phyloP scores from a whole-genome alignment of 768 basidiomycete species.

The Sporobolomyces roseus region DNA sequence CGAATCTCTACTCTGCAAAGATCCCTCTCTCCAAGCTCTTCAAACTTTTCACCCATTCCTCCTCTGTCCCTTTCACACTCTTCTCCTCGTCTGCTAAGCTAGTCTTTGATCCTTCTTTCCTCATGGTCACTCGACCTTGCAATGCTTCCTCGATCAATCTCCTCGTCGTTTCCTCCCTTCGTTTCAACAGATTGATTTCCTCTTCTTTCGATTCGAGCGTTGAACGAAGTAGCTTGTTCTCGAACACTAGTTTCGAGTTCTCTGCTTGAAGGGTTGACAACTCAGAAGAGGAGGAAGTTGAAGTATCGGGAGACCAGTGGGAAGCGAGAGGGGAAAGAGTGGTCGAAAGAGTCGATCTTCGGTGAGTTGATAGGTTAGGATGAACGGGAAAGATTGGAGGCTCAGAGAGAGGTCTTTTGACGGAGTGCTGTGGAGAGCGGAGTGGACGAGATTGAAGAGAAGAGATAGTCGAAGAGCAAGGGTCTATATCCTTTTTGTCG shows the following conservation, averaged over 20 bases:
- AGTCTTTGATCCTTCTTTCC: not conserved
- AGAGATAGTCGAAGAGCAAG: constrained; percentile 3
- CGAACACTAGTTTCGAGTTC: not conserved
- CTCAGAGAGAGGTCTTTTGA: too few species aligned
- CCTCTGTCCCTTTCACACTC: constrained; percentile 4
- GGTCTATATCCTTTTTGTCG: not conserved
- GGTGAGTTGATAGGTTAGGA: too few species aligned
- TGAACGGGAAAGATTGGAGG: too few species aligned
- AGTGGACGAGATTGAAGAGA: not conserved
- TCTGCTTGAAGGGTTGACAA: not conserved
- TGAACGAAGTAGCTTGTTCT: not conserved
- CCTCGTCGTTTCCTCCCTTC: not conserved
- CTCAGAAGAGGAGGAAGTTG: not conserved
- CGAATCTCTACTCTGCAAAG: too few species aligned
- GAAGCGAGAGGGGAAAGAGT: not conserved
- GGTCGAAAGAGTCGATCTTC: constrained; percentile 9
- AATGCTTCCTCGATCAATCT: constrained; percentile 14
- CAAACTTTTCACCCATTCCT: constrained; percentile 8
- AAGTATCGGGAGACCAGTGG: too few species aligned
- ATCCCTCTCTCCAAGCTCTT: not conserved
- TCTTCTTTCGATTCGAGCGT: not conserved
- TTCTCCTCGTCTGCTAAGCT: not conserved
- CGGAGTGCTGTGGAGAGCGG: too few species aligned
- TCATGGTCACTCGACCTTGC: not conserved
- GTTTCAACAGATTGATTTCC: not conserved